phyloP scores from a whole-genome alignment of 352 stramenopile species.

The Phytopythium delawarense region DNA sequence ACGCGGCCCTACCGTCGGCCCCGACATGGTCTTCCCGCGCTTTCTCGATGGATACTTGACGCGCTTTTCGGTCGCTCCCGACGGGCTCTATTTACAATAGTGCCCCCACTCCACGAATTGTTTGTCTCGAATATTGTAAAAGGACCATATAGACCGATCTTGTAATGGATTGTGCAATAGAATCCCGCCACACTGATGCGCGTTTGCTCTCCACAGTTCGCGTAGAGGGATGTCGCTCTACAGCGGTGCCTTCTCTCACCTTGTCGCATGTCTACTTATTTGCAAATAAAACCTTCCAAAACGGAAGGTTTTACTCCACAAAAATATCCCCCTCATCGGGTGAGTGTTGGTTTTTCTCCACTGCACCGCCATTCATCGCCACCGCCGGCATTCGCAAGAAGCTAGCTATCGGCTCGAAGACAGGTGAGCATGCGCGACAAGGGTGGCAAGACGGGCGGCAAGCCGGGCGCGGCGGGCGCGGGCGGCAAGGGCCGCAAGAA shows the following conservation, averaged over 20 bases:
- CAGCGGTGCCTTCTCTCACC: too few species aligned
- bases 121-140: too few species aligned
- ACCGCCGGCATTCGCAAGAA: conserved; percentile 1
- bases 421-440: conserved; percentile 51
- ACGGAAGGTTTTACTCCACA: too few species aligned
- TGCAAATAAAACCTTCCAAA: background rate
- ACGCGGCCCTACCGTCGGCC: conserved; percentile 21
- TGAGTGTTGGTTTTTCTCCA: background rate
- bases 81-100: too few species aligned
- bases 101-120: too few species aligned
- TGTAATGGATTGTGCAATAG: background rate
- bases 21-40: conserved; percentile 14
- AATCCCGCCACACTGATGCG: too few species aligned
- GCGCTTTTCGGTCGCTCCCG: background rate
- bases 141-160: too few species aligned
- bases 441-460: conserved; percentile 36
- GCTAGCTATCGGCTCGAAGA: background rate
- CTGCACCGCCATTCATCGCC: background rate
- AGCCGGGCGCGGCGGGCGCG: conserved; percentile 17
- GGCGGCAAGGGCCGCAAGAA: conserved; percentile 54
- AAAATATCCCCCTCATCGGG: background rate
- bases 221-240: conserved; percentile 11
- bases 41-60: background rate
- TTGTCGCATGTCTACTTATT: too few species aligned
- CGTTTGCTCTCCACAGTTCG: too few species aligned